Evolutionary conservation across 176 grass and related monocot species (phyloP).

Genomic region (Zizania latifolia): DNA sequence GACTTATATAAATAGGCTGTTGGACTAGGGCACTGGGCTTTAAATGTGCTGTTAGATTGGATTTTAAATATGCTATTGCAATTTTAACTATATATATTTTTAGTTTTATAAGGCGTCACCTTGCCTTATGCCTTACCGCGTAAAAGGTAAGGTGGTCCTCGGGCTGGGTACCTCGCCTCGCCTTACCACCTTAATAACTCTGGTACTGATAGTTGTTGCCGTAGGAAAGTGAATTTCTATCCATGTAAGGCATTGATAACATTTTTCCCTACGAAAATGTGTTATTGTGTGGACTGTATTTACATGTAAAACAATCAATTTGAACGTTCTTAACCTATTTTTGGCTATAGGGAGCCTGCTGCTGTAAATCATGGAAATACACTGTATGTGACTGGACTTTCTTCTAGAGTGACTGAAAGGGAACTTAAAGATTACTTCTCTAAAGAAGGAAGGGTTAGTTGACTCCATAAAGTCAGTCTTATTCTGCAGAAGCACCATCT

Average conservation of each 20-base stretch:
- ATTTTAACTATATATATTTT: too few species aligned
- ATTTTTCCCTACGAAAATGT: not conserved
- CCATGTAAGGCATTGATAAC: not conserved
- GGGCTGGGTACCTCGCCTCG: too few species aligned
- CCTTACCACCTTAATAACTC: too few species aligned
- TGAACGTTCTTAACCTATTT: not conserved
- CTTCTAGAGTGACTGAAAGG: conserved; percentile 60
- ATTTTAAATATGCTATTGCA: too few species aligned
- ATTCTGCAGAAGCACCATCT: not conserved
- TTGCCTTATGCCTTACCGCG: too few species aligned
- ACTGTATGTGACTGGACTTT: conserved; percentile 65
- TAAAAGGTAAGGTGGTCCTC: too few species aligned
- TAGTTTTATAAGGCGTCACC: too few species aligned
- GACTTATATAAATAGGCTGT: too few species aligned
- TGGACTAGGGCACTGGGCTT: too few species aligned
- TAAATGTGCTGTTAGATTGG: too few species aligned
- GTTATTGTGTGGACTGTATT: not conserved
- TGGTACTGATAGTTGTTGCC: not conserved
- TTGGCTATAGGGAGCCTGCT: conserved; percentile 34
- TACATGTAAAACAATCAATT: not conserved
- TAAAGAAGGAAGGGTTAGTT: conserved; percentile 69
- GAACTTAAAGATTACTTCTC: conserved; percentile 60
- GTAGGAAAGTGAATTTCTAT: not conserved
- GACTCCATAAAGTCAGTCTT: not conserved
- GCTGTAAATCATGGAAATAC: conserved; percentile 59